Conservation (phyloP, 257 asterid species). For the Cruciata laevipes region DNA sequence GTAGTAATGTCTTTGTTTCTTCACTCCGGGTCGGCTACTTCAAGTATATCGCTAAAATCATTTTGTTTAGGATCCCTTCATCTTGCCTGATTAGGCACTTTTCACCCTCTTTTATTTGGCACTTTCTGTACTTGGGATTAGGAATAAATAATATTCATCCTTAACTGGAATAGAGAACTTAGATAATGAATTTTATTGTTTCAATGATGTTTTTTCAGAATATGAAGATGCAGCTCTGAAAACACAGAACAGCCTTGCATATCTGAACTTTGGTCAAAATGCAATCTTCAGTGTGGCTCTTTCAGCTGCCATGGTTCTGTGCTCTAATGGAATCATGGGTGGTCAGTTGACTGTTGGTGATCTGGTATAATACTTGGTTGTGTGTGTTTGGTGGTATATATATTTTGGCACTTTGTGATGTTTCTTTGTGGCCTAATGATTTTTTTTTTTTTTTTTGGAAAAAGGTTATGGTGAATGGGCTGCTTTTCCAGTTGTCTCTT, state of each 20-base stretch:
- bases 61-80: not conserved
- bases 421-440: constrained; percentile 11
- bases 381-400: not conserved
- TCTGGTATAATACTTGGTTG: constrained; percentile 49
- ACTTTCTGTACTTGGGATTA: not conserved
- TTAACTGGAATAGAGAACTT: not conserved
- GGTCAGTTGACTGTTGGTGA: constrained; percentile 94
- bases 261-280: constrained; percentile 88
- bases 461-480: constrained; percentile 97
- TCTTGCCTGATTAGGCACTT: not conserved
- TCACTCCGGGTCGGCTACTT: not conserved
- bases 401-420: not conserved
- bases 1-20: not conserved
- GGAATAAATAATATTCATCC: not conserved
- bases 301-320: constrained; percentile 88
- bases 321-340: constrained; percentile 79
- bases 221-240: constrained; percentile 92
- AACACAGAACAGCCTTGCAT: constrained; percentile 90
- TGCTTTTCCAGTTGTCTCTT: constrained; percentile 92
- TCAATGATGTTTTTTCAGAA: constrained; percentile 41
- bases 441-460: constrained; percentile 11
- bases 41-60: not conserved
- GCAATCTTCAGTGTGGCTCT: constrained; percentile 78
- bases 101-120: not conserved
- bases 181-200: constrained; percentile 6